Conservation (phyloP, 2,329 filamentous ascomycete species). For the Colletotrichum plurivorum region DNA sequence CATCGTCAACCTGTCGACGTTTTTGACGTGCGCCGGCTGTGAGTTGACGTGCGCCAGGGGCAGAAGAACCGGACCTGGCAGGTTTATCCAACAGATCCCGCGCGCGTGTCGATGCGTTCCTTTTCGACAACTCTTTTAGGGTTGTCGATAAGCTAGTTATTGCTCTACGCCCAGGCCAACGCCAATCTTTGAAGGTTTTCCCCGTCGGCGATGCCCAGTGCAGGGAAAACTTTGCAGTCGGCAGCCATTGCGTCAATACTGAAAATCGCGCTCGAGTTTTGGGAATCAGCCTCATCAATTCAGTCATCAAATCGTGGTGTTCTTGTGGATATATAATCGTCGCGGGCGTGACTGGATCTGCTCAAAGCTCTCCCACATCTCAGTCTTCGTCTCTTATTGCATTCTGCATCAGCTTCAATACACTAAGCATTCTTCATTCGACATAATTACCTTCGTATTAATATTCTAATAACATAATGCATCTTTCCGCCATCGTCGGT, state of each 20-base stretch:
- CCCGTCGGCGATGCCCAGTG: not conserved
- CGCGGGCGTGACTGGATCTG: not conserved
- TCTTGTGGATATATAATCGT: too few relatives aligned
- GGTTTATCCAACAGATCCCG: not conserved
- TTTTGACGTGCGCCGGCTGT: constrained; percentile 15
- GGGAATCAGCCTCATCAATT: too few relatives aligned
- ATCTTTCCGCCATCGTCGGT: not conserved
- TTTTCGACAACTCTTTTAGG: not conserved
- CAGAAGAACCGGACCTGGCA: not conserved
- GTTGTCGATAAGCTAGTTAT: not conserved
- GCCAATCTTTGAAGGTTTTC: not conserved
- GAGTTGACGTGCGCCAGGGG: not conserved
- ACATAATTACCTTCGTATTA: not conserved
- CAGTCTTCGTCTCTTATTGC: not conserved
- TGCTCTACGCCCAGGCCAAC: not conserved
- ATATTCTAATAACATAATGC: not conserved
- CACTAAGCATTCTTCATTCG: not conserved
- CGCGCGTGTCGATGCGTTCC: not conserved
- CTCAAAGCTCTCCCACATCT: not conserved
- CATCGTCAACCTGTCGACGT: not conserved
- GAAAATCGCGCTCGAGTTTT: not conserved
- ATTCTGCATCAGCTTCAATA: not conserved
- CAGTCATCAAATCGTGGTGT: too few relatives aligned
- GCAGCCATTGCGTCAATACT: not conserved
- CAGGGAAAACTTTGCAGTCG: not conserved